A percentile compares a stretch with the other conserved stretches of the same genome.
These are phyloP conservation scores for Pichia inconspicua DNA, from an alignment of 1,139 yeast genomes.

Conservation along the genomic window DNA sequence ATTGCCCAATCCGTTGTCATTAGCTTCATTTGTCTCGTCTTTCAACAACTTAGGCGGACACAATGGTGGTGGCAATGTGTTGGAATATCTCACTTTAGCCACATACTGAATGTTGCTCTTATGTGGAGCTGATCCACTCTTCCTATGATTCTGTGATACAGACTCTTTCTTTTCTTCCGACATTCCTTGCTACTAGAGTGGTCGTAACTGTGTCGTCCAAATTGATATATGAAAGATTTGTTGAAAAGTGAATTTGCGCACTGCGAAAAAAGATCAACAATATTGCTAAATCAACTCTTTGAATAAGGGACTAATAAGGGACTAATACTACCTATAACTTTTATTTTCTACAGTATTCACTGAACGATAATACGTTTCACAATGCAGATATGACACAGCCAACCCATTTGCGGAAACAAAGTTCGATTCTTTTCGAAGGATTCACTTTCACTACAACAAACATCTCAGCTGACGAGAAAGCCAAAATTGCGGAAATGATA, in stretches of 20 bases:
- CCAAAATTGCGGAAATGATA: constrained; percentile 33
- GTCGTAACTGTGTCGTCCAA: neutral
- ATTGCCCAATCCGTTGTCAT: constrained; percentile 29
- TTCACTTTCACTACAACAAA: constrained; percentile 13
- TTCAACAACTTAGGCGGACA: constrained; percentile 80
- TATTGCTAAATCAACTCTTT: too few relatives aligned
- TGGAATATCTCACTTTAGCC: constrained; percentile 77
- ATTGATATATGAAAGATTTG: neutral
- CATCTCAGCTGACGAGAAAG: constrained; percentile 18
- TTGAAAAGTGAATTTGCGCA: too few relatives aligned
- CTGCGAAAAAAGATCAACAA: too few relatives aligned
- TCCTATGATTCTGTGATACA: neutral
- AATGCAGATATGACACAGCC: neutral
- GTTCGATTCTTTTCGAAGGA: constrained; percentile 11
- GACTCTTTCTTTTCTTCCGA: neutral
- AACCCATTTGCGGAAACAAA: neutral
- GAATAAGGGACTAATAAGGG: too few relatives aligned
- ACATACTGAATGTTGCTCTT: constrained; percentile 30
- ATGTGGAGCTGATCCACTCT: constrained; percentile 1
- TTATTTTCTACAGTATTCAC: too few relatives aligned
- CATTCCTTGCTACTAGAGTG: neutral
- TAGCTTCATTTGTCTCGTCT: constrained; percentile 35
- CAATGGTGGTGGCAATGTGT: constrained; percentile 89
- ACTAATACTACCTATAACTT: too few relatives aligned
- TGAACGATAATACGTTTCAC: neutral